Base-by-base conservation (phyloP, 305 asterid genomes). In the Vinca major region DNA sequence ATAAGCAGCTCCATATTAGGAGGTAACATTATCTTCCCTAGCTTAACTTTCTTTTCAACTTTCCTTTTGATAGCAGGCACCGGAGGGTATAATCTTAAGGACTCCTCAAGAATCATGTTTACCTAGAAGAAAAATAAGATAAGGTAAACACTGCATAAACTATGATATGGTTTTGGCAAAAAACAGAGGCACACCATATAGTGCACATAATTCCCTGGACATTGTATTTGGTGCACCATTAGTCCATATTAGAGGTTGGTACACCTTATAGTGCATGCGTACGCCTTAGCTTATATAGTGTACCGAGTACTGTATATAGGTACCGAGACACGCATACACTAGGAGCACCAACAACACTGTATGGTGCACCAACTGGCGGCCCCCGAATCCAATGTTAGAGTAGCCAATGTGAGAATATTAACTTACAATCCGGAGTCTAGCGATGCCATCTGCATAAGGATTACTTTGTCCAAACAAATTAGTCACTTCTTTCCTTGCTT, bases 31-130 rank as follows among this genome's bases (percentile, higher is more conserved):
- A 81, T 9, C 19, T 74, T 80, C 62, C 90, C 86, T 3, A 83
- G 81, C 57, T 73, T 77, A n/a, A 61, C 71, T 79, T 82, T 55
- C 64, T 78, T 80, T 0, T 41, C 76, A 0, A 78, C 86, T 66
- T 76, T 84, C 49, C 95, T 70, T 71, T 80, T 87, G 12, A 78
- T 73, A 40, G 73, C 79, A 41, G 88, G 86, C 21, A 84, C 86
- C 0, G 92, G 95, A 47, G 90, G 88, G 62, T 86, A 88, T 2
- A 88, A 84, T 61, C 95, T 83, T 67, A 84, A 71, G 4, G 92
- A 78, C 78, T 88, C 95, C 60, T 84, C 82, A 45, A 86, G 65
- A 63, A 88, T 81, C 90, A 80, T 80, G 70, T 79, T 84, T 82
- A 86, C 78, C 95, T 88, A 55, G 69, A 71, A 3, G 39, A 57